These are phyloP conservation scores for Rutstroemia sydowiana DNA, from an alignment of 2,329 filamentous ascomycete species.

Conservation along the genomic window DNA sequence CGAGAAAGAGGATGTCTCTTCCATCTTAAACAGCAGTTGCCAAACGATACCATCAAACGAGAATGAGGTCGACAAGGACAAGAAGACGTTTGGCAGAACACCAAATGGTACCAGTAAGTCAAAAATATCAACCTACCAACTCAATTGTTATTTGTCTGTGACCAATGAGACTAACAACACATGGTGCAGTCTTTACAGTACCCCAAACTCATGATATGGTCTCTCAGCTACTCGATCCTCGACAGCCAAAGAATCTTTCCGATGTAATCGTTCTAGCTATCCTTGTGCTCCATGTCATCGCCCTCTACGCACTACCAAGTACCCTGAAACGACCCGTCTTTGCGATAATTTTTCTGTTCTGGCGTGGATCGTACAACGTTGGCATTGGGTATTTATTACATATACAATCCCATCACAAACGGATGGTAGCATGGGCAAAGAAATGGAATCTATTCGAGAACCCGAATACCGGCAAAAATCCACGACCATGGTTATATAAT, in stretches of 20 bases:
- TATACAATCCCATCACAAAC: slow-evolving; percentile 82
- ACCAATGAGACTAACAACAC: not conserved
- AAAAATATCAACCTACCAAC: no score
- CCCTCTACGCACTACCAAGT: slow-evolving; percentile 66
- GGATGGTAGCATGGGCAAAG: slow-evolving; percentile 79
- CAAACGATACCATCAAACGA: slow-evolving; percentile 12
- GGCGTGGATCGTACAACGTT: slow-evolving; percentile 86
- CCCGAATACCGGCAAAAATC: slow-evolving; percentile 72
- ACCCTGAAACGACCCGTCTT: slow-evolving; percentile 68
- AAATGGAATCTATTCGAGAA: slow-evolving; percentile 81
- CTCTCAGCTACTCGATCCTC: slow-evolving; percentile 88
- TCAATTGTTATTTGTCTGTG: not conserved
- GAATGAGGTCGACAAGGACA: slow-evolving; percentile 39
- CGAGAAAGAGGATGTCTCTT: slow-evolving; percentile 2
- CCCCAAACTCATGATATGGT: slow-evolving; percentile 99
- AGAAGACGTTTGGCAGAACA: slow-evolving; percentile 85
- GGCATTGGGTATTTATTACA: slow-evolving; percentile 88
- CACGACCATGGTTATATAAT: slow-evolving; percentile 72
- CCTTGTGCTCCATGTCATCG: slow-evolving; percentile 65
- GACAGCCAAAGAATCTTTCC: slow-evolving; percentile 89
- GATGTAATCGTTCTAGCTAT: slow-evolving; percentile 75
- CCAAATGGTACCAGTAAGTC: slow-evolving; percentile 82
- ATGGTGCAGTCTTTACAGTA: slow-evolving; percentile 74
- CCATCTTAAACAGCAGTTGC: slow-evolving; percentile 12
- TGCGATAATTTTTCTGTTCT: slow-evolving; percentile 80